Base-by-base conservation (phyloP, 768 basidiomycete species). In the Kwoniella newhampshirensis region DNA sequence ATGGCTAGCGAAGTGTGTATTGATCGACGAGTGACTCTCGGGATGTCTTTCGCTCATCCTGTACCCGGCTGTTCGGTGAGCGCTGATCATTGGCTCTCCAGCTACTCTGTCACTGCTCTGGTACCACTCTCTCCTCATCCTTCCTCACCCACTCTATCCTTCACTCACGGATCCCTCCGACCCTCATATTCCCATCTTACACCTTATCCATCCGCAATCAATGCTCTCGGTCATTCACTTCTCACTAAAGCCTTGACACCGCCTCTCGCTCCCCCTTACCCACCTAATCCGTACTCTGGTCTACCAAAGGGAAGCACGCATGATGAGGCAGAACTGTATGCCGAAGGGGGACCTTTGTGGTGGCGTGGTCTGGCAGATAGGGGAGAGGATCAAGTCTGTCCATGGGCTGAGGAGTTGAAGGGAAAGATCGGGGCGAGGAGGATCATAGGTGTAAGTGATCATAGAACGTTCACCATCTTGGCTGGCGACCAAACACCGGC, bases 151-250 rank as follows among this genome's bases (percentile, higher is more conserved):
- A 76, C 57, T 54, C 78, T 92, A 26, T 90, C 91, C 1, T 97
- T 97, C 75, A 88, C 94, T 1, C 96, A 98, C 60, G 94, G 93
- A 18, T 93, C 93, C 0, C 80, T 97, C 2, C 87, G 89, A 6
- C 81, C 84, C 1, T 94, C 90, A 64, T 80, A 81, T 6, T 40
- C 67, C 1, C 80, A 85, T 60, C 80, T 94, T 3, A 79, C 82
- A 6, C 92, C 93, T 0, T 96, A 91, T 77, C 90, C 94, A 5
- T 81, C 85, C 18, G 79, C 80, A 25, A 91, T 97, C 64, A 99
- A 98, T 72, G 79, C 80, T 3, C 70, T 98, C 32, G 86, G 87
- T 1, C 75, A 78, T 4, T 83, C 85, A 0, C 80, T 99, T 27
- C 79, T 99, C 21, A 67, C 66, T 47, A 89, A 86, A 73, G 79